These are phyloP conservation scores for Magnolia kwangsiensis DNA, from an alignment of 164 flowering plant genomes.

Conservation along the genomic window DNA sequence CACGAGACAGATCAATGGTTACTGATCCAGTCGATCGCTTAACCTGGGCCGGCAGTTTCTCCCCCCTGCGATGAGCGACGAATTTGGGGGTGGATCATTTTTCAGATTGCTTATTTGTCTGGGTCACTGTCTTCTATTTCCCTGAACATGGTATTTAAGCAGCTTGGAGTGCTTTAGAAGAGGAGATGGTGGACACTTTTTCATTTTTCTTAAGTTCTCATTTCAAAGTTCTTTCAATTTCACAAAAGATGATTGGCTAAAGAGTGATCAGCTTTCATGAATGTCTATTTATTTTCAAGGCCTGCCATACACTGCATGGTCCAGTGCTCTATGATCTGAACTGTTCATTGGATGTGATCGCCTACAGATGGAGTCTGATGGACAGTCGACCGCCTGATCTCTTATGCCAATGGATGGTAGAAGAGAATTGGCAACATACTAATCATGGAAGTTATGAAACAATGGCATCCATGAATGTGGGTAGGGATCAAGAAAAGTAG, in stretches of 20 bases:
- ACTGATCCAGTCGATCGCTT: slow-evolving; percentile 6
- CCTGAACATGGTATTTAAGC: not conserved
- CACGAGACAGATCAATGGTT: slow-evolving; percentile 32
- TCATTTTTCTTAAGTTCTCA: too few relatives aligned
- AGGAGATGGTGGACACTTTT: not conserved
- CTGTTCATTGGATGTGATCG: too few relatives aligned
- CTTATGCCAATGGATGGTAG: too few relatives aligned
- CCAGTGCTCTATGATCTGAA: too few relatives aligned
- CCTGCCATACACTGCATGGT: too few relatives aligned
- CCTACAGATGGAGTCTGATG: too few relatives aligned
- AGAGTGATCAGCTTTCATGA: not conserved
- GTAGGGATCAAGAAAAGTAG: not conserved
- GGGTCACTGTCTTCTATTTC: not conserved
- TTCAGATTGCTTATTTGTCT: not conserved
- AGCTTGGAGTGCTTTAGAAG: not conserved
- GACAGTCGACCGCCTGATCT: too few relatives aligned
- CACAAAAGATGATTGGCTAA: not conserved
- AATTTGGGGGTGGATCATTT: not conserved
- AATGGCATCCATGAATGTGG: not conserved
- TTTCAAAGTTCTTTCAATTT: not conserved
- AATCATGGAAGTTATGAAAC: too few relatives aligned
- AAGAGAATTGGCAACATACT: too few relatives aligned
- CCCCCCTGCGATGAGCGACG: not conserved
- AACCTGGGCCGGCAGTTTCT: not conserved
- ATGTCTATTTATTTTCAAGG: not conserved